A percentile compares a stretch with the other conserved stretches of the same genome.
phyloP scores from a whole-genome alignment of 306 rosid genomes.

The Quercus bicolor region DNA sequence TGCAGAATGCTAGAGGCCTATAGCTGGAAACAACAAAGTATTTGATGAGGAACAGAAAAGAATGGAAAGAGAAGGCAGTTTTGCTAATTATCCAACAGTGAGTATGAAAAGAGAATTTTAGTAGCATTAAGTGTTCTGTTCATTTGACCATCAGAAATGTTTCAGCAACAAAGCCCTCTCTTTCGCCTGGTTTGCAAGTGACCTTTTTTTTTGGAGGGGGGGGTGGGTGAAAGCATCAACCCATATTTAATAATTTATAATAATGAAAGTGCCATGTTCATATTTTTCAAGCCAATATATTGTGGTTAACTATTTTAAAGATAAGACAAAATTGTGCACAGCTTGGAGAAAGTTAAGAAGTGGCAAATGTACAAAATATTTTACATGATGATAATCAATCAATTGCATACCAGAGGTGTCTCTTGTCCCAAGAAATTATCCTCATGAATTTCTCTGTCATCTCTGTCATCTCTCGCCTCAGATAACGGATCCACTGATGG shows the following conservation, averaged over 20 bases:
- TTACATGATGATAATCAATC: constrained; percentile 8
- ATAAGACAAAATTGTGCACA: not conserved
- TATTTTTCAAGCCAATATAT: not conserved
- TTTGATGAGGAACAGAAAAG: not conserved
- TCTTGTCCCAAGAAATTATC: constrained; percentile 71
- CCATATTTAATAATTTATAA: too few relatives aligned
- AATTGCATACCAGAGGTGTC: constrained; percentile 72
- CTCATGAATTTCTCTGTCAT: constrained; percentile 55
- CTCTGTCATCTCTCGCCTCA: constrained; percentile 72
- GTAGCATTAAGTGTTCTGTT: not conserved
- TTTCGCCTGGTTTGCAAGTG: not conserved
- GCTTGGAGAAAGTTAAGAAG: not conserved
- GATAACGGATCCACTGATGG: constrained; percentile 64
- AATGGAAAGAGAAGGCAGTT: not conserved
- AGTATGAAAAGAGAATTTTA: not conserved
- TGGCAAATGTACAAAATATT: not conserved
- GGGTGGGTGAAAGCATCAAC: too few relatives aligned
- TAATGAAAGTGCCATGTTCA: not conserved
- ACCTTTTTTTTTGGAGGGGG: not conserved
- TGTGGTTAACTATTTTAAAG: not conserved
- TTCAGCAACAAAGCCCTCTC: not conserved
- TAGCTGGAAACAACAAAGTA: not conserved
- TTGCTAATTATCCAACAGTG: not conserved
- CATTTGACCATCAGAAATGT: not conserved
- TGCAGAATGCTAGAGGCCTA: not conserved